A percentile compares a stretch with the other conserved stretches of the same genome.
phyloP scores from a whole-genome alignment of 139 green algal genomes.

The Chlorella sorokiniana region DNA sequence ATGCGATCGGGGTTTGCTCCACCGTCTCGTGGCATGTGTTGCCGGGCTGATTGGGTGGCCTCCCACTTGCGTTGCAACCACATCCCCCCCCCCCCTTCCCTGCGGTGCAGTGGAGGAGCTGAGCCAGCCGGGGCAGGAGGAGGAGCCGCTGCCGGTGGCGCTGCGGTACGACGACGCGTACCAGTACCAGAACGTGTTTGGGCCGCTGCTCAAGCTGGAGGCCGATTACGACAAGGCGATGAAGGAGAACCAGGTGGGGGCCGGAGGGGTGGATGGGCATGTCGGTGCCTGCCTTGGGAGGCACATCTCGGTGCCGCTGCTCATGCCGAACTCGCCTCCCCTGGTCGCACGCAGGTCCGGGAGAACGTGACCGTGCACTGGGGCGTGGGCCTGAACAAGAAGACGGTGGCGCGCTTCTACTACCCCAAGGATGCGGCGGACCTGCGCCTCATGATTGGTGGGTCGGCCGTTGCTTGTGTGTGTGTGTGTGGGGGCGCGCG shows the following conservation, averaged over 20 bases:
- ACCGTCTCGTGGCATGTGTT: background rate
- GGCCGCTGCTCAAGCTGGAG: conserved; percentile 89
- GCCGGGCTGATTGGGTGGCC: background rate
- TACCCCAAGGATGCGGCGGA: conserved; percentile 84
- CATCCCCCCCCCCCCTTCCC: background rate
- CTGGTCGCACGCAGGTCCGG: conserved; percentile 26
- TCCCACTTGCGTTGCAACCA: background rate
- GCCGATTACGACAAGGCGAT: conserved; percentile 93
- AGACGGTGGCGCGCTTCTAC: conserved; percentile 87
- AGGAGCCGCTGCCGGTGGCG: conserved; percentile 79
- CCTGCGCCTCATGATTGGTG: conserved; percentile 65
- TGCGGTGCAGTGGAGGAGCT: conserved; percentile 70
- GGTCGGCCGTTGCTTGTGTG: too few relatives aligned
- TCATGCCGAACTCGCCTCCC: background rate
- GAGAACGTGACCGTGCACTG: conserved; percentile 91
- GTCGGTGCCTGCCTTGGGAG: too few relatives aligned
- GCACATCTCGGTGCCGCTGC: background rate
- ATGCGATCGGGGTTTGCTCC: too few relatives aligned
- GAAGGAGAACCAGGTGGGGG: conserved; percentile 81
- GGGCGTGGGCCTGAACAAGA: conserved; percentile 93
- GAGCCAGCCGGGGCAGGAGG: conserved; percentile 67
- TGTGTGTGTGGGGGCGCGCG: too few relatives aligned
- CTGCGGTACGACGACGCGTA: conserved; percentile 94
- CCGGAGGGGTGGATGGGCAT: background rate
- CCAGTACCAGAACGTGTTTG: conserved; percentile 88